These are phyloP conservation scores for Epichloe baconii DNA, from an alignment of 2,329 filamentous ascomycete genomes.

Conservation along the genomic window DNA sequence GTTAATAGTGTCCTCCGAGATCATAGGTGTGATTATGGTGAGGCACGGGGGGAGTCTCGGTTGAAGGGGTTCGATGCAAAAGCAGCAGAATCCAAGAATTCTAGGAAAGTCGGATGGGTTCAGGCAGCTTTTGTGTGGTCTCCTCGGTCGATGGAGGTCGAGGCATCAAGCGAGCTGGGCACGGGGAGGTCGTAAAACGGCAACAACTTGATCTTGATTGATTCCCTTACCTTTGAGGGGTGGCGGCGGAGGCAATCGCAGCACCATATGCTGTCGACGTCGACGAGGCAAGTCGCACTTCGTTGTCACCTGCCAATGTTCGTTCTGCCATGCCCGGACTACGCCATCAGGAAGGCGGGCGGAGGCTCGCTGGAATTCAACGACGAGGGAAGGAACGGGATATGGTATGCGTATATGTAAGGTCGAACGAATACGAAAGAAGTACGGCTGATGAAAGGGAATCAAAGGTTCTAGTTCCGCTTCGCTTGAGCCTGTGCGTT, in stretches of 20 bases:
- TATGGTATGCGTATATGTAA: background rate
- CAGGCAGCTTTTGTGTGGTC: background rate
- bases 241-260: slow-evolving; percentile 13
- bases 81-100: background rate
- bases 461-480: background rate
- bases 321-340: slow-evolving; percentile 53
- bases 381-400: slow-evolving; percentile 5
- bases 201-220: background rate
- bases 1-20: background rate
- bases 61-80: background rate
- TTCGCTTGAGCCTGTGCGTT: background rate
- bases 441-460: background rate
- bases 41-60: background rate
- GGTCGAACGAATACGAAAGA: background rate
- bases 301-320: slow-evolving; percentile 43
- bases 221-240: slow-evolving; percentile 13
- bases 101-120: background rate
- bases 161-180: background rate
- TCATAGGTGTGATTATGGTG: background rate
- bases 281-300: slow-evolving; percentile 37
- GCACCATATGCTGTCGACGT: slow-evolving; percentile 20
- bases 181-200: background rate
- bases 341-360: slow-evolving; percentile 46
- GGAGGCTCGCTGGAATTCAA: slow-evolving; percentile 13
- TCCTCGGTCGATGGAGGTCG: background rate